A percentile compares a stretch with the other conserved stretches of the same genome.
phyloP scores from a whole-genome alignment of 257 asterid genomes.

The Pogostemon cablin region DNA sequence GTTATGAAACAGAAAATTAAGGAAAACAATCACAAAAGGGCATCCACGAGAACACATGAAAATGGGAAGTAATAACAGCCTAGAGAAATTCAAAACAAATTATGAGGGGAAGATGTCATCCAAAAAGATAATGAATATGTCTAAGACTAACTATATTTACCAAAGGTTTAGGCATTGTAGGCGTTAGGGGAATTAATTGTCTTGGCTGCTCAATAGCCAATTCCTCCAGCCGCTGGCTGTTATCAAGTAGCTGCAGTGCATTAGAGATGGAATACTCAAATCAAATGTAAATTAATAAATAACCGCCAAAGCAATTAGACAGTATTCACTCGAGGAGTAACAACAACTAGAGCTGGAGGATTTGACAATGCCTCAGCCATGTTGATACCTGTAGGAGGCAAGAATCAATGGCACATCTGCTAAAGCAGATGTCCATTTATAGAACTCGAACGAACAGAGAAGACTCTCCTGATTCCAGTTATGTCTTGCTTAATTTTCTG shows the following conservation, averaged over 20 bases:
- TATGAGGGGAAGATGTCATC: neutral
- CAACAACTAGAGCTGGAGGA: constrained; percentile 46
- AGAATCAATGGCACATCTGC: constrained; percentile 70
- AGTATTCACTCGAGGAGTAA: constrained; percentile 47
- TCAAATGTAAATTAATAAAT: constrained; percentile 1
- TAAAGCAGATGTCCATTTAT: constrained; percentile 85
- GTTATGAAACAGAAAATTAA: neutral
- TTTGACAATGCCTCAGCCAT: constrained; percentile 89
- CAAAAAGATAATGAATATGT: constrained; percentile 6
- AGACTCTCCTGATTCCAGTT: constrained; percentile 51
- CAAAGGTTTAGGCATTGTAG: constrained; percentile 68
- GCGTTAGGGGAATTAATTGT: constrained; percentile 77
- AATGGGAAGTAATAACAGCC: neutral
- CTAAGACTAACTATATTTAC: constrained; percentile 36
- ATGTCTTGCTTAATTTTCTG: constrained; percentile 49
- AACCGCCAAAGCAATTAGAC: neutral
- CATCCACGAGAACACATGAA: too few species aligned
- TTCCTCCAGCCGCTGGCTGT: constrained; percentile 78
- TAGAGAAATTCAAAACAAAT: neutral
- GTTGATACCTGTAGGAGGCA: constrained; percentile 53
- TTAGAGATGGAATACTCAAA: neutral
- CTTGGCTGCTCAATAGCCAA: constrained; percentile 80
- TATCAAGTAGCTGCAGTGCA: constrained; percentile 61
- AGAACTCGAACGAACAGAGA: constrained; percentile 61
- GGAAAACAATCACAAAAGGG: neutral